Conservation (phyloP, 2,329 filamentous ascomycete genomes). For the Trichophyton equinum region DNA sequence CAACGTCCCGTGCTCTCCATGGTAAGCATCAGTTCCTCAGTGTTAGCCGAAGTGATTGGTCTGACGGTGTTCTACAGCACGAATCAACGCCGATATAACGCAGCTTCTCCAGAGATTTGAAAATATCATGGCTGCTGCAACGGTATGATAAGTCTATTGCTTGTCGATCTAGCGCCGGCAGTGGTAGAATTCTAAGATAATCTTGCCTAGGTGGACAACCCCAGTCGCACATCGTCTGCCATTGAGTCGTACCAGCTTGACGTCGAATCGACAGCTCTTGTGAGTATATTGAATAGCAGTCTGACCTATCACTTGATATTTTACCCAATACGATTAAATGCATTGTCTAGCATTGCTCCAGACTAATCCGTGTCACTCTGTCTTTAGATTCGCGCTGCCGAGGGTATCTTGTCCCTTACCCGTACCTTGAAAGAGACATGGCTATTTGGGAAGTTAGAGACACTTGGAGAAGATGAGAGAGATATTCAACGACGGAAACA, state of each 20-base stretch:
- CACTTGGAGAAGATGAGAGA: slow-evolving; percentile 35
- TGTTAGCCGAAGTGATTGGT: neutral
- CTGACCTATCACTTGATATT: neutral
- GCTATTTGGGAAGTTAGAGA: slow-evolving; percentile 53
- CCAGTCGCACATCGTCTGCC: slow-evolving; percentile 44
- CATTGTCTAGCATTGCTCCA: neutral
- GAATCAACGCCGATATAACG: slow-evolving; percentile 34
- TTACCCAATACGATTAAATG: neutral
- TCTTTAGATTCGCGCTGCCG: slow-evolving; percentile 44
- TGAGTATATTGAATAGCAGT: slow-evolving; percentile 21
- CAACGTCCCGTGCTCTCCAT: slow-evolving; percentile 11
- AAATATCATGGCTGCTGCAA: slow-evolving; percentile 42
- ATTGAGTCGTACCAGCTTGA: slow-evolving; percentile 47
- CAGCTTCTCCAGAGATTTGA: slow-evolving; percentile 43
- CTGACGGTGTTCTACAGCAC: slow-evolving; percentile 22
- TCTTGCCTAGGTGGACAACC: slow-evolving; percentile 33
- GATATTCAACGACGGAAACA: slow-evolving; percentile 31
- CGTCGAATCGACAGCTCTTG: slow-evolving; percentile 47
- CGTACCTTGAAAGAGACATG: slow-evolving; percentile 54
- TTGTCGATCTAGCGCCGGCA: neutral
- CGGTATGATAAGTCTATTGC: slow-evolving; percentile 25
- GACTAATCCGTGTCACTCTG: neutral
- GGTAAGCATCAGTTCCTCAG: slow-evolving; percentile 9
- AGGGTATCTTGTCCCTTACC: slow-evolving; percentile 49
- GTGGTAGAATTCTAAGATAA: neutral